Evolutionary conservation across 163 green algal genomes (phyloP), one percentile per base, ranked within the genome.

Genomic region (Scenedesmus sp.): DNA sequence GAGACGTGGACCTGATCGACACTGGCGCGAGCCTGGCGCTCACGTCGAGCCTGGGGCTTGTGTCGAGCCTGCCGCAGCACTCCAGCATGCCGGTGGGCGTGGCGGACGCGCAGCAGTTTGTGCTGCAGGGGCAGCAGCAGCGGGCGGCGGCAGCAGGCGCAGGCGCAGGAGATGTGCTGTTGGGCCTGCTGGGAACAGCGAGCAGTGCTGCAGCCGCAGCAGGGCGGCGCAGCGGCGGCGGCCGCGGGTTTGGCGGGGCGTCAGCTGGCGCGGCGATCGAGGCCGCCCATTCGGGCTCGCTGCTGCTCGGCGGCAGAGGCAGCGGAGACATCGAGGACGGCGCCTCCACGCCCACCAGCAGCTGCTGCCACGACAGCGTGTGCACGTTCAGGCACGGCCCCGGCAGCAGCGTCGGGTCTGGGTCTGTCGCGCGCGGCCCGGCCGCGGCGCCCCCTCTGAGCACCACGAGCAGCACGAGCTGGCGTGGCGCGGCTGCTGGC

Each of bases 321-420:
- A 81, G 72, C 15, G 72, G 72, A 2, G 37, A 81, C 12, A n/a
- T 81, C 26, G 72, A 83, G 10, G 88, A 88, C 15, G 88, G 68
- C 3, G 81, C 44, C 3, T 68, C 16, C 49, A 92, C 88, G 22
- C 88, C 88, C 22, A 92, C 88, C 82, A 92, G 82, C 82, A 89
- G 80, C 88, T 91, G 86, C 73, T 92, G 88, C 70, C 88, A 92
- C 37, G 88, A 92, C 70, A 89, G 81, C 26, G 88, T 92, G 35
- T 92, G 86, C 76, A 91, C 86, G 37, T 91, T 91, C 76, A 20
- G 72, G 72, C 51, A 86, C 40, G 65, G 59, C 6, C 65, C 84
- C 3, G 65, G 65, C 73, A 89, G 84, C 84, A 82, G 59, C 16
- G 43, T 82, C 6, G 43, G 84, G 3, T 56, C 30, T 26, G 40